Percentiles rank a stretch among this genome's conserved stretches.
Conservation (phyloP, 177 flowering plant species). For the Vitis hybrid region DNA sequence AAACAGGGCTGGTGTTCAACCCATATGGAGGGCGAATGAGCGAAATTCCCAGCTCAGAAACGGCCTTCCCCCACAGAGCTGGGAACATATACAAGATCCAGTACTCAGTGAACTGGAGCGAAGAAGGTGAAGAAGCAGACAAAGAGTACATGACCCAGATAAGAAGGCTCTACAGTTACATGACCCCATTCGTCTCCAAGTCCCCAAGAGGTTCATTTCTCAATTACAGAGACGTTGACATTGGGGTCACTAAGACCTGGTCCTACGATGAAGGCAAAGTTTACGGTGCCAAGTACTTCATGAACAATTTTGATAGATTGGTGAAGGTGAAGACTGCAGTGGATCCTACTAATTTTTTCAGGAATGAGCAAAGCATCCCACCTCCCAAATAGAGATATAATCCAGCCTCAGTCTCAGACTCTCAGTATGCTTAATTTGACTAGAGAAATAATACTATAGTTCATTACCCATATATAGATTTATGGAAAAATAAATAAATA, state of each 20-base stretch:
- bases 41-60: constrained; percentile 7
- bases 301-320: constrained; percentile 21
- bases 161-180: constrained; percentile 16
- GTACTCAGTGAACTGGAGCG: constrained; percentile 8
- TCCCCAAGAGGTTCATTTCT: constrained; percentile 21
- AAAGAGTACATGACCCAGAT: constrained; percentile 11
- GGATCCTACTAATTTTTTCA: constrained; percentile 26
- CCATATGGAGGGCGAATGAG: constrained; percentile 22
- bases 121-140: neutral
- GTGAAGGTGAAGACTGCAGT: constrained; percentile 18
- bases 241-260: constrained; percentile 15
- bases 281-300: constrained; percentile 27
- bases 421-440: too few species aligned
- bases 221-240: constrained; percentile 29
- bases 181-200: constrained; percentile 26
- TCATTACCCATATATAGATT: too few species aligned
- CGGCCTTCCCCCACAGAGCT: constrained; percentile 17
- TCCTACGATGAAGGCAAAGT: constrained; percentile 3
- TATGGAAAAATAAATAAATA: too few species aligned
- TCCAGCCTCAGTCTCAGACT: too few species aligned
- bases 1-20: constrained; percentile 13
- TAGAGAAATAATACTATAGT: too few species aligned
- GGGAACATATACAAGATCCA: constrained; percentile 16
- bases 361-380: constrained; percentile 17
- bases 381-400: too few species aligned